Percentiles rank a stretch among this genome's conserved stretches.
These are phyloP conservation scores for Ettlia oleoabundans DNA, from an alignment of 139 green algal genomes.

Conservation along the genomic window DNA sequence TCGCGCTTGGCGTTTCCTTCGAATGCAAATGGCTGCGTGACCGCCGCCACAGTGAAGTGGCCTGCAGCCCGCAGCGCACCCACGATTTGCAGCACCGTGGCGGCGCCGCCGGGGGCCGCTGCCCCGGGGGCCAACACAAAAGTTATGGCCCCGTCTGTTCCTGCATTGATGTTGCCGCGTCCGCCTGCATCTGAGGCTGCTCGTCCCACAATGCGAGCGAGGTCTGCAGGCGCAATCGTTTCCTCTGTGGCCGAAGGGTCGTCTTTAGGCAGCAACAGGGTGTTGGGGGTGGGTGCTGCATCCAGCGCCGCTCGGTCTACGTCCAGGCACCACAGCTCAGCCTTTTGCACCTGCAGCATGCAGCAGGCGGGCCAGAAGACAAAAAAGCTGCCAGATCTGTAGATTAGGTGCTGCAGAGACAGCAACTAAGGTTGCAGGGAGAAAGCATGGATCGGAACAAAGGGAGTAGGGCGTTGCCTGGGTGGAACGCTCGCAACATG, in stretches of 20 bases:
- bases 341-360: no score
- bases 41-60: constrained; percentile 74
- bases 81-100: constrained; percentile 66
- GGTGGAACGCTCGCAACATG: no score
- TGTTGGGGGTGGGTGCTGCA: constrained; percentile 14
- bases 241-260: constrained; percentile 1
- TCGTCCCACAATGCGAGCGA: constrained; percentile 46
- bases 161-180: constrained; percentile 51
- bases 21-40: constrained; percentile 83
- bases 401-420: no score
- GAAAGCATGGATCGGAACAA: no score
- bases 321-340: constrained; percentile 61
- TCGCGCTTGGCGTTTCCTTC: constrained; percentile 72
- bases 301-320: constrained; percentile 45
- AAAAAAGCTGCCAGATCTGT: no score
- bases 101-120: constrained; percentile 64
- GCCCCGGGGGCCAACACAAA: constrained; percentile 70
- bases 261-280: constrained; percentile 47
- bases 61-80: constrained; percentile 65
- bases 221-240: constrained; percentile 24
- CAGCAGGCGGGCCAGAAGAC: no score
- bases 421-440: no score
- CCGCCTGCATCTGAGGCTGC: constrained; percentile 52
- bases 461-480: no score
- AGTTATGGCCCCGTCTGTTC: constrained; percentile 48